A percentile compares a stretch with the other conserved stretches of the same genome.
Conservation (phyloP, 2,329 filamentous ascomycete species). For the Xylariales sp. region DNA sequence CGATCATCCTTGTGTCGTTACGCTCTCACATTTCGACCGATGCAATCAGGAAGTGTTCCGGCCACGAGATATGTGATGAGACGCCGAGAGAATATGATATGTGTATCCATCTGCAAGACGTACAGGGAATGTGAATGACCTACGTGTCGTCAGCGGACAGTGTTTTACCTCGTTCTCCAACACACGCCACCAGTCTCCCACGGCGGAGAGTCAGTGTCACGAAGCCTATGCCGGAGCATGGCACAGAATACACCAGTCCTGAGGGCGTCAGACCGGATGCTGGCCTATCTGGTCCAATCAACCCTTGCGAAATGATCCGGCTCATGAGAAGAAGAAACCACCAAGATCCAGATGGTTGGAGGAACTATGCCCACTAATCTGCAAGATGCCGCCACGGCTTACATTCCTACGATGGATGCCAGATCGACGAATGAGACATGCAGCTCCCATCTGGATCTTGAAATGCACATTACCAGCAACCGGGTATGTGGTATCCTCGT, state of each 20-base stretch:
- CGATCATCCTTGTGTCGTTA: conserved; percentile 19
- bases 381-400: not conserved
- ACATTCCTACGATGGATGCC: not conserved
- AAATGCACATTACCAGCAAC: not conserved
- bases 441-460: not conserved
- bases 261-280: not conserved
- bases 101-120: no score
- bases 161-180: no score
- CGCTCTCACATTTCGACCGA: no score
- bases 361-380: not conserved
- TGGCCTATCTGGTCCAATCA: not conserved
- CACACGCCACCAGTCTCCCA: no score
- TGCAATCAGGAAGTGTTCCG: no score
- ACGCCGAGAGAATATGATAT: no score
- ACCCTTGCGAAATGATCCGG: not conserved
- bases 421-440: not conserved
- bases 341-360: not conserved
- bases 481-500: not conserved
- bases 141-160: no score
- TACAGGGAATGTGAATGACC: no score
- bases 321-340: not conserved
- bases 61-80: not conserved
- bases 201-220: not conserved
- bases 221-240: not conserved
- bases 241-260: not conserved